Base-by-base conservation (phyloP, 164 flowering plant genomes). In the Macadamia tetraphylla region DNA sequence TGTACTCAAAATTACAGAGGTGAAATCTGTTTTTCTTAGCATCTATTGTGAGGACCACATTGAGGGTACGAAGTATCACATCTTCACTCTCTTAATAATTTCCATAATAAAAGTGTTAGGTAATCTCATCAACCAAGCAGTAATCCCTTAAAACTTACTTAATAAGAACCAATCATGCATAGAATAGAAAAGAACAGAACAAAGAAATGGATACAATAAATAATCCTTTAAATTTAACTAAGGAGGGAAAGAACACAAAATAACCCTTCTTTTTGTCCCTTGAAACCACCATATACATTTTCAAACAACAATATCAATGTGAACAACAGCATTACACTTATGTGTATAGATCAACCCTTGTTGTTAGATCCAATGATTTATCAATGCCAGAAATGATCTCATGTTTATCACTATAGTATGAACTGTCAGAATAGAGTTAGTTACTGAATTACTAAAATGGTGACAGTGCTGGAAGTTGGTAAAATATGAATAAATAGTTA, bases 1-100 rank as follows among this genome's bases (percentile, higher is more conserved):
- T 62, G 1, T n/a, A 3, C 1, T 4, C 2, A 29, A 32, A 8
- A 9, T 14, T 58, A 52, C 51, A 59, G 15, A 66, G 53, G 71
- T 67, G 67, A 75, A 71, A 57, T 29, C 46, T 55, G 63, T 58
- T 67, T 63, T 71, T 40, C 63, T 5, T 53, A 69, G 65, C 46
- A 71, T 68, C 72, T 64, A 30, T 49, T n/a, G 51, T 15, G 63
- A 75, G 75, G 75, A 71, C 75, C 69, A 75, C 78, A 59, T 63
- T 62, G 68, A 67, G 23, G 48, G 66, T 56, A 73, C 69, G 53
- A 48, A 29, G 68, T 23, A 43, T 63, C 57, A 53, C 10, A n/a
- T 23, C 32, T 6, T 42, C 17, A 56, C 56, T 15, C 9, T 23
- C 15, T 4, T 60, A 23, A 23, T 23, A 23, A 23, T 23, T 14